Evolutionary conservation across 768 basidiomycete species (phyloP).

Genomic region (Holtermanniella nyarrowii): DNA sequence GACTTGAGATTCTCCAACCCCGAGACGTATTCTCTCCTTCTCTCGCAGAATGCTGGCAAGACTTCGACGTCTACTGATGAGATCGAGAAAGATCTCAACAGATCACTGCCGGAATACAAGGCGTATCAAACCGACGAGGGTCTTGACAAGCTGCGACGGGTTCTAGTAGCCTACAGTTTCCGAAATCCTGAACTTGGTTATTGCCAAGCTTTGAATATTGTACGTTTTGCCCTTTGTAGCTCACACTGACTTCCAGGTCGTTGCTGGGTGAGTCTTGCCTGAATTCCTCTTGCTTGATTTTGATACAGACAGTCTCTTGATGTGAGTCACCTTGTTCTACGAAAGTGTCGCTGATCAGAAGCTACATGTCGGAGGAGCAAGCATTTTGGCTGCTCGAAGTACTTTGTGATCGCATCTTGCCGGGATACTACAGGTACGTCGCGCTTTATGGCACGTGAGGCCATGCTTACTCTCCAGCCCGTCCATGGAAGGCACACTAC

Average conservation of each 20-base stretch:
- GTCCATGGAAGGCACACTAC: constrained; percentile 95
- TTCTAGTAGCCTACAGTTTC: constrained; percentile 89
- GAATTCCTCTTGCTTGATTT: neutral
- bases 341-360: constrained; percentile 33
- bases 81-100: constrained; percentile 95
- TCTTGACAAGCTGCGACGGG: constrained; percentile 70
- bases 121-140: constrained; percentile 89
- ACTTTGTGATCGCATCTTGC: constrained; percentile 83
- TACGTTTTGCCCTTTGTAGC: constrained; percentile 36
- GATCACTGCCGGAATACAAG: constrained; percentile 91
- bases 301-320: constrained; percentile 23
- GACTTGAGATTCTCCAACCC: constrained; percentile 76
- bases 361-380: constrained; percentile 98
- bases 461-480: constrained; percentile 48
- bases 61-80: constrained; percentile 87
- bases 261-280: constrained; percentile 48
- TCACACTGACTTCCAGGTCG: constrained; percentile 34
- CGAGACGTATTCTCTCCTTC: constrained; percentile 63
- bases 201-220: constrained; percentile 98
- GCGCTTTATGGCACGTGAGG: neutral
- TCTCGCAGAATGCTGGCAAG: constrained; percentile 66
- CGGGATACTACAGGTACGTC: constrained; percentile 88
- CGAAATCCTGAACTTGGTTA: constrained; percentile 73
- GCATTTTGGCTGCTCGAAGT: constrained; percentile 95
- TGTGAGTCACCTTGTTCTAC: constrained; percentile 22